Conservation (phyloP, 108 stramenopile genomes). For the Fragilaria radians region DNA sequence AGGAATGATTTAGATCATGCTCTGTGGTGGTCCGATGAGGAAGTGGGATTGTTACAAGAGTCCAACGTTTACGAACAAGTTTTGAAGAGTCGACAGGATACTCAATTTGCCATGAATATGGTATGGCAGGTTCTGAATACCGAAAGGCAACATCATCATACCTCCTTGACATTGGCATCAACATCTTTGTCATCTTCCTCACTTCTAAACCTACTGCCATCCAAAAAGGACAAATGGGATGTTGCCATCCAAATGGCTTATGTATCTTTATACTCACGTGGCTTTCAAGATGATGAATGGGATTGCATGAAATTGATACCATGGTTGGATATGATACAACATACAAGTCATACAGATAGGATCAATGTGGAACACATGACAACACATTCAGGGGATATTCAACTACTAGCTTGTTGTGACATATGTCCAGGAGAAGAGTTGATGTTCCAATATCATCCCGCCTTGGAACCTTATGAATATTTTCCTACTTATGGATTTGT, state of each 20-base stretch:
- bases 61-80: slow-evolving; percentile 9
- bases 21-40: slow-evolving; percentile 12
- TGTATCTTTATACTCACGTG: slow-evolving; percentile 1
- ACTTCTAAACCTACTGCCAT: background rate
- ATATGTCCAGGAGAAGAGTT: slow-evolving; percentile 9
- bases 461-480: slow-evolving; percentile 4
- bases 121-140: background rate
- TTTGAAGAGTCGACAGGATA: background rate
- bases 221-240: background rate
- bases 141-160: background rate
- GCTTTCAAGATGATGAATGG: slow-evolving; percentile 9
- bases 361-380: slow-evolving; percentile 5
- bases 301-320: slow-evolving; percentile 14
- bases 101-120: slow-evolving; percentile 1
- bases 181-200: no score
- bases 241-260: background rate
- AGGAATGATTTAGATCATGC: slow-evolving; percentile 5
- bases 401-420: slow-evolving; percentile 3
- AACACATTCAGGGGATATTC: background rate
- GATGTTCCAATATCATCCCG: background rate
- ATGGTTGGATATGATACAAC: slow-evolving; percentile 11
- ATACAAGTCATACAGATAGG: background rate
- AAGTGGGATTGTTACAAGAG: background rate
- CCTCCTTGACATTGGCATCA: background rate
- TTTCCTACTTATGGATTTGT: slow-evolving; percentile 6